Conservation (phyloP, 345 rosid genomes). For the Rhizophora apiculata region DNA sequence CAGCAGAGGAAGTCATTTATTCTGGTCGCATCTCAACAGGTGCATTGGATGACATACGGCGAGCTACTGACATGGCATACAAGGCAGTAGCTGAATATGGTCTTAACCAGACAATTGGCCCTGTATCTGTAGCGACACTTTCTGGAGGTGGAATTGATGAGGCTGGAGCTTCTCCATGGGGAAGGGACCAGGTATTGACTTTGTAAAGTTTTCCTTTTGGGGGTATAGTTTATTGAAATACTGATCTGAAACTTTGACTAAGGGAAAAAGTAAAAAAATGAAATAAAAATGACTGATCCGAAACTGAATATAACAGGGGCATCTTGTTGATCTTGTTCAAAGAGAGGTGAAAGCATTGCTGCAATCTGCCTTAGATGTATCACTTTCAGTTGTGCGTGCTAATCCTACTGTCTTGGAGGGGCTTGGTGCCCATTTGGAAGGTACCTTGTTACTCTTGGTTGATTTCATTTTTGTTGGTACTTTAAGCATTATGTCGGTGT, state of each 20-base stretch:
- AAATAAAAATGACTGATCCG: conserved; percentile 8
- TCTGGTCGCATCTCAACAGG: conserved; percentile 85
- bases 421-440: conserved; percentile 91
- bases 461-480: not conserved
- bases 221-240: not conserved
- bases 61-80: conserved; percentile 95
- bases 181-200: conserved; percentile 73
- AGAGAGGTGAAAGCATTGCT: conserved; percentile 70
- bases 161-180: conserved; percentile 66
- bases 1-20: conserved; percentile 91
- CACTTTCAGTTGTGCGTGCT: conserved; percentile 70
- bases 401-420: conserved; percentile 87
- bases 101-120: conserved; percentile 80
- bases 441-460: conserved; percentile 30
- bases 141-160: conserved; percentile 86
- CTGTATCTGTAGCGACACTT: conserved; percentile 78
- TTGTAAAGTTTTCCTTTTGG: conserved; percentile 1
- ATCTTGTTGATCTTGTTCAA: conserved; percentile 87
- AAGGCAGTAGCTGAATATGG: conserved; percentile 98
- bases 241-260: conserved; percentile 13
- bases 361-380: conserved; percentile 75
- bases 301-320: conserved; percentile 53
- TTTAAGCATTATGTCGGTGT: not conserved
- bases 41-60: conserved; percentile 90
- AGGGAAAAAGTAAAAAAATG: not conserved